Base-by-base conservation (phyloP, 179 eudicot genomes). In the Vitellaria paradoxa region DNA sequence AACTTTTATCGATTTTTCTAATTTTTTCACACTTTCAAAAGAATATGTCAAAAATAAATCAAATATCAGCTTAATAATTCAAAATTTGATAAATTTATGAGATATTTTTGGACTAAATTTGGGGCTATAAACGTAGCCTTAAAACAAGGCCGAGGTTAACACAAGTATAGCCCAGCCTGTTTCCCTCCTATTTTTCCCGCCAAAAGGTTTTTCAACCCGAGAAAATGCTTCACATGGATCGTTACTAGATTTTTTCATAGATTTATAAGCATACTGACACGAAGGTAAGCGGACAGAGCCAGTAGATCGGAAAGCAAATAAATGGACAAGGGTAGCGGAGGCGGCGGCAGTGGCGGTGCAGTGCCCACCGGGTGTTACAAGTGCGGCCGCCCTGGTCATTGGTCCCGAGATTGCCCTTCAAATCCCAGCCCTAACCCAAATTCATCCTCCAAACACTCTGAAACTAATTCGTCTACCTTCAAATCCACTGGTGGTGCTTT, bases 301-400 rank as follows among this genome's bases (percentile, higher is more conserved):
- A 17, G 10, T 7, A 15, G 61, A 57, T 50, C 55, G 55, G 47
- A 72, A 20, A 26, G 4, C 20, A n/a, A 23, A 56, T 2, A 70
- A 57, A 77, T 77, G 79, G 72, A 68, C 60, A 18, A 26, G 14
- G 75, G 66, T 8, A 30, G 37, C 37, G 37, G 37, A 5, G 50
- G 75, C 7, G 86, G 84, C n/a, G 81, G 76, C 70, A 75, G 59
- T 20, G 83, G 83, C 2, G 68, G 80, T 2, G 72, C 89, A n/a
- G 90, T 89, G 6, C 97, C 98, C 9, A 94, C 98, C 0, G 98
- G 98, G 0, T 94, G 98, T 84, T 94, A 89, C 90, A 93, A 94
- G 82, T 94, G 97, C 85, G 97, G 98, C 67, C 91, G 91, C 1
- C 97, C 98, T 2, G 98, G 98, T 11, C 98, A 94, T 81, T 94